Evolutionary conservation across 2,329 filamentous ascomycete genomes (phyloP).

Genomic region (Ophiocordyceps camponoti-floridani): DNA sequence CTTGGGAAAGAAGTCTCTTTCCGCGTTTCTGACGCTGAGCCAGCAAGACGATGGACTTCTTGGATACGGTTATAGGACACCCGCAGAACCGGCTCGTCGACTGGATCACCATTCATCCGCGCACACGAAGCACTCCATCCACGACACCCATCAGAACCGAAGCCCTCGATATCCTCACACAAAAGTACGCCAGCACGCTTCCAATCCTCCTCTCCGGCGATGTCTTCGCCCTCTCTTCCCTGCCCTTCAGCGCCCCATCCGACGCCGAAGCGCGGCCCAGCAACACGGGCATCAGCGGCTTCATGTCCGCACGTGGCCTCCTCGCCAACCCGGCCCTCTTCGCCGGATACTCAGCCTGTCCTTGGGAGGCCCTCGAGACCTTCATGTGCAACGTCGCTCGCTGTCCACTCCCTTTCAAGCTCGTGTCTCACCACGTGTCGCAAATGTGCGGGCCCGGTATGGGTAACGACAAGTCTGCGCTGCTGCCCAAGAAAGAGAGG

Average conservation of each 20-base stretch:
- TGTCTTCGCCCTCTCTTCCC: conserved; percentile 36
- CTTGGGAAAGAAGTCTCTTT: background rate
- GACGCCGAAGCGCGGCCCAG: conserved; percentile 14
- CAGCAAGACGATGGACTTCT: conserved; percentile 40
- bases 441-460: conserved; percentile 48
- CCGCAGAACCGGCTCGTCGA: conserved; percentile 34
- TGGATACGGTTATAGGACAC: conserved; percentile 41
- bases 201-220: conserved; percentile 54
- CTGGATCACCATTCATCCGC: conserved; percentile 53
- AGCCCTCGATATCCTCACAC: conserved; percentile 36
- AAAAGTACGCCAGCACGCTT: conserved; percentile 32
- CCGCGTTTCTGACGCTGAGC: background rate
- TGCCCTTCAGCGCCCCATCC: conserved; percentile 22
- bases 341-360: conserved; percentile 34
- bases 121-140: conserved; percentile 42
- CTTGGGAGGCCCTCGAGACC: conserved; percentile 42
- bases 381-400: conserved; percentile 42
- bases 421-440: conserved; percentile 45
- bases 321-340: conserved; percentile 52
- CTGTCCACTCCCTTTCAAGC: conserved; percentile 42
- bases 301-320: conserved; percentile 54
- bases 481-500: conserved; percentile 40
- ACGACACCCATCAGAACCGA: conserved; percentile 42
- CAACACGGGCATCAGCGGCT: conserved; percentile 35
- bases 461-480: conserved; percentile 28